These are phyloP conservation scores for Fragilaria crotonensis DNA, from an alignment of 108 stramenopile genomes.

Conservation along the genomic window DNA sequence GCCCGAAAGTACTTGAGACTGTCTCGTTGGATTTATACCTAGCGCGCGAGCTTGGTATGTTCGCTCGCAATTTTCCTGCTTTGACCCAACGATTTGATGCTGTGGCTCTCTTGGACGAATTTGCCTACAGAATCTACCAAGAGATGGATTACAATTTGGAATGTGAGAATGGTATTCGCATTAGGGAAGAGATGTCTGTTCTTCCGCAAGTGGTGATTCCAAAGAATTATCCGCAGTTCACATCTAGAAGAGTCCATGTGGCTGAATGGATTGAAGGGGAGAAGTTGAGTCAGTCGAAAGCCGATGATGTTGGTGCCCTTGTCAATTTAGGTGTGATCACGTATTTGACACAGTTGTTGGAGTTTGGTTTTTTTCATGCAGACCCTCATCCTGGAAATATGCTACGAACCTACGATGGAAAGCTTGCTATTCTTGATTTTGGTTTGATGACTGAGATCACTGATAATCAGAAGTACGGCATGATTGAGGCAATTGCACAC, in stretches of 20 bases:
- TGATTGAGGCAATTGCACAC: slow-evolving; percentile 95
- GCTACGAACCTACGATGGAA: slow-evolving; percentile 86
- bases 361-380: slow-evolving; percentile 87
- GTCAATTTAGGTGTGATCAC: slow-evolving; percentile 94
- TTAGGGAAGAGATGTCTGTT: slow-evolving; percentile 81
- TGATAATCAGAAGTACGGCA: slow-evolving; percentile 90
- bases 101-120: slow-evolving; percentile 89
- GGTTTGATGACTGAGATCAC: slow-evolving; percentile 94
- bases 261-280: slow-evolving; percentile 97
- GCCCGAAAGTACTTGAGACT: slow-evolving; percentile 90
- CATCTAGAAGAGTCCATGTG: slow-evolving; percentile 84
- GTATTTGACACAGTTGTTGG: slow-evolving; percentile 87
- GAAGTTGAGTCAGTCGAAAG: slow-evolving; percentile 81
- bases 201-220: slow-evolving; percentile 85
- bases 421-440: slow-evolving; percentile 90
- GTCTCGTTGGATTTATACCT: slow-evolving; percentile 88
- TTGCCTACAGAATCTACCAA: slow-evolving; percentile 87
- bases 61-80: slow-evolving; percentile 67
- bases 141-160: slow-evolving; percentile 93
- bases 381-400: slow-evolving; percentile 71
- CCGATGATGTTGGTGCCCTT: slow-evolving; percentile 87
- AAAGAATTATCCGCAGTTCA: slow-evolving; percentile 79
- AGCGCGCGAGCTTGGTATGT: slow-evolving; percentile 72
- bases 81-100: slow-evolving; percentile 74
- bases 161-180: slow-evolving; percentile 79